A percentile compares a stretch with the other conserved stretches of the same genome.
phyloP scores from a whole-genome alignment of 2,329 filamentous ascomycete species.

The Trichoderma sp. region DNA sequence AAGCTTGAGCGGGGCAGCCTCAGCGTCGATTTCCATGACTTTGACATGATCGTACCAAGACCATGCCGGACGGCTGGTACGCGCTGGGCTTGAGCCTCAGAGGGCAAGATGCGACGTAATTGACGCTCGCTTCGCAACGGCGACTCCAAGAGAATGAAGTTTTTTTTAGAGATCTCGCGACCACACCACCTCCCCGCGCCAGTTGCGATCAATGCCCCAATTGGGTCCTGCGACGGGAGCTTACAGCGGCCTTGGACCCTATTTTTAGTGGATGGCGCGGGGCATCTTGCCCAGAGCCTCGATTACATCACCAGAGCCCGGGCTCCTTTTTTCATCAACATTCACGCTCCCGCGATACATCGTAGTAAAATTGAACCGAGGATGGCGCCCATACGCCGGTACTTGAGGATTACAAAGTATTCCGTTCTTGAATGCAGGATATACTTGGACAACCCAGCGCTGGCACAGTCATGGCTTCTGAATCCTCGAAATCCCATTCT shows the following conservation, averaged over 20 bases:
- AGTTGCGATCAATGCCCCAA: conserved; percentile 3
- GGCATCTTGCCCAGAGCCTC: neutral
- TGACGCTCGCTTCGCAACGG: conserved; percentile 11
- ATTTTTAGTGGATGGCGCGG: conserved; percentile 13
- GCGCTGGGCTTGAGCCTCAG: conserved; percentile 16
- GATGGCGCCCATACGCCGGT: conserved; percentile 87
- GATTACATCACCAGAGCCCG: conserved; percentile 16
- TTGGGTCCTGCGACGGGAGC: neutral
- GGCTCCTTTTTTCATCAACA: neutral
- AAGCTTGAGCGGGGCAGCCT: conserved; percentile 73
- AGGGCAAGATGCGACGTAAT: conserved; percentile 10
- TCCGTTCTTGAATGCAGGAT: conserved; percentile 96
- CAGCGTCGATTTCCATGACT: conserved; percentile 70
- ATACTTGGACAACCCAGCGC: conserved; percentile 86
- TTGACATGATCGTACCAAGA: conserved; percentile 39
- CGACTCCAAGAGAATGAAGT: neutral
- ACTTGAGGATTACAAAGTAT: conserved; percentile 86
- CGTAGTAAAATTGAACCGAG: neutral
- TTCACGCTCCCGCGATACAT: conserved; percentile 4
- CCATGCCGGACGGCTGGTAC: conserved; percentile 28
- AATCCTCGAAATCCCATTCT: conserved; percentile 73
- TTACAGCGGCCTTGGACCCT: neutral
- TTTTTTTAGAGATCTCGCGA: conserved; percentile 4
- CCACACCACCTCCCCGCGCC: conserved; percentile 1
- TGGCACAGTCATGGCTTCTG: conserved; percentile 80